These are phyloP conservation scores for Protoeuglena noctilucae DNA, from an alignment of 139 green algal genomes.

Conservation along the genomic window DNA sequence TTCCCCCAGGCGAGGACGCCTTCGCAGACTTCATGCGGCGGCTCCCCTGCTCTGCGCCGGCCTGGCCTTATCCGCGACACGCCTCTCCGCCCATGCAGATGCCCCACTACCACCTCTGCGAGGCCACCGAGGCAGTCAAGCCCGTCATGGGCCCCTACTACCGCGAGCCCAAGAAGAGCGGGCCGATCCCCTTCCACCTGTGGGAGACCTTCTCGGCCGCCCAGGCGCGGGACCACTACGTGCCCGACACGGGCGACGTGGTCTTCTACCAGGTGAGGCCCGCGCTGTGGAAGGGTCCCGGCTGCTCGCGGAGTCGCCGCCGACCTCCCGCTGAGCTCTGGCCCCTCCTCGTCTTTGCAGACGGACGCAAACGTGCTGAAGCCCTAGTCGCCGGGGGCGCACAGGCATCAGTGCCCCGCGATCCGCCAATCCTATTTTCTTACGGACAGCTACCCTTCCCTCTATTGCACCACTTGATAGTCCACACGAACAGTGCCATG, in stretches of 20 bases:
- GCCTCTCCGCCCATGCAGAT: constrained; percentile 38
- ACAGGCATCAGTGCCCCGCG: neutral
- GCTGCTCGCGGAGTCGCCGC: neutral
- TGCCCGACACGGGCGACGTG: constrained; percentile 61
- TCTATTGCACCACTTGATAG: too few species aligned
- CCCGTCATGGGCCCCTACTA: constrained; percentile 80
- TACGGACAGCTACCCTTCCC: neutral
- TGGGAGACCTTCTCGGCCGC: constrained; percentile 46
- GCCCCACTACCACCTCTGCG: constrained; percentile 81
- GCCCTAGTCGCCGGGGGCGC: neutral
- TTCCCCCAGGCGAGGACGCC: constrained; percentile 47
- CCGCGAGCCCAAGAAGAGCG: constrained; percentile 51
- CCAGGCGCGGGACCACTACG: constrained; percentile 72
- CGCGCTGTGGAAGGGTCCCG: too few species aligned
- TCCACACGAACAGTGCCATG: too few species aligned
- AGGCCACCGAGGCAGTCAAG: constrained; percentile 81
- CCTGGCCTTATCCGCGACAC: neutral
- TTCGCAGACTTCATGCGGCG: neutral
- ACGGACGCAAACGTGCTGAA: constrained; percentile 1
- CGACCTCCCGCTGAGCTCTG: neutral
- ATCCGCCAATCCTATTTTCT: neutral
- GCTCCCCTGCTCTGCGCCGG: neutral
- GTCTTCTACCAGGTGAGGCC: constrained; percentile 84
- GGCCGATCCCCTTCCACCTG: constrained; percentile 63
- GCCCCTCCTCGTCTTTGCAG: constrained; percentile 2